These are phyloP conservation scores for Guadua angustifolia DNA, from an alignment of 176 grass and related monocot species.

Conservation along the genomic window DNA sequence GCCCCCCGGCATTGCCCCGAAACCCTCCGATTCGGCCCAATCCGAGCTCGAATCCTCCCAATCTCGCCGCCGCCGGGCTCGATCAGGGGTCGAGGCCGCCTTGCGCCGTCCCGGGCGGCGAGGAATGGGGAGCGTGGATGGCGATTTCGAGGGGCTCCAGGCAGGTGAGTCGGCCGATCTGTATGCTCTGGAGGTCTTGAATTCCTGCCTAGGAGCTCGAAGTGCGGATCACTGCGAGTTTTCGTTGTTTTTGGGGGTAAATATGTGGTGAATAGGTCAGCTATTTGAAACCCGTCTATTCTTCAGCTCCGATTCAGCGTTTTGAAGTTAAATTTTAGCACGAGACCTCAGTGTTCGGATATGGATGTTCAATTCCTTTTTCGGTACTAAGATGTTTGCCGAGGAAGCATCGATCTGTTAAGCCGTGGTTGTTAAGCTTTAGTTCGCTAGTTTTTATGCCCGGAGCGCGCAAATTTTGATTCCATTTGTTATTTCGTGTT, in stretches of 20 bases:
- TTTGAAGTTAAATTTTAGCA: conserved; percentile 9
- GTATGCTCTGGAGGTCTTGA: neutral
- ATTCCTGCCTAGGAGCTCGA: conserved; percentile 16
- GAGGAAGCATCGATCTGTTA: neutral
- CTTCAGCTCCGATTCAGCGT: neutral
- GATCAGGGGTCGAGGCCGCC: conserved; percentile 33
- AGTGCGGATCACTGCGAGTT: neutral
- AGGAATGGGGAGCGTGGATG: conserved; percentile 77
- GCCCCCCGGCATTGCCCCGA: conserved; percentile 25
- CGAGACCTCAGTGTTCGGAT: neutral
- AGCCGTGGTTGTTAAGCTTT: neutral
- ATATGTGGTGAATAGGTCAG: neutral
- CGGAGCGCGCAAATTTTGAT: neutral
- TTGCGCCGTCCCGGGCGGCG: conserved; percentile 2
- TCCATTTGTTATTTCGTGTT: neutral
- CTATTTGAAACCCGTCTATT: neutral
- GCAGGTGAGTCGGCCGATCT: conserved; percentile 48
- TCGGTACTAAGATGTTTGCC: neutral
- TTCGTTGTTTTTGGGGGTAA: neutral
- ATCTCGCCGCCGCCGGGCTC: conserved; percentile 14
- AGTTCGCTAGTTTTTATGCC: neutral
- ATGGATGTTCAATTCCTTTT: neutral
- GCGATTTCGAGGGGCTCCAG: conserved; percentile 55
- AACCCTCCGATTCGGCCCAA: neutral
- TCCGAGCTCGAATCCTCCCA: conserved; percentile 28